Conservation (phyloP, 306 rosid species). For the Gillenia trifoliata region DNA sequence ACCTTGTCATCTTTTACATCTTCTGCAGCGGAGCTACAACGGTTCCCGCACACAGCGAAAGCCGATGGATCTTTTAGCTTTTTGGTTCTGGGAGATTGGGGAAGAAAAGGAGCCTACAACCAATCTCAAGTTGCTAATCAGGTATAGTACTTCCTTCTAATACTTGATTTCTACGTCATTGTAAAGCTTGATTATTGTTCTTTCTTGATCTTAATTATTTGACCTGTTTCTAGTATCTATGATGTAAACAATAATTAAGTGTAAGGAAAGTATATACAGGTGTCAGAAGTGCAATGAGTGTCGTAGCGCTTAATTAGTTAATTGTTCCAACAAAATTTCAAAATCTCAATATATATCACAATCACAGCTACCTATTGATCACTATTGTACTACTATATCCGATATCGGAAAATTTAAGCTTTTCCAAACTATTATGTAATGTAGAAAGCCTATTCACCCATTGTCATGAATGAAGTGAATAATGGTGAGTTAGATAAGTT, state of each 20-base stretch:
- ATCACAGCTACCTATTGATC: too few species aligned
- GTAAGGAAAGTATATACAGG: background rate
- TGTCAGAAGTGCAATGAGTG: background rate
- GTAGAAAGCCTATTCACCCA: too few species aligned
- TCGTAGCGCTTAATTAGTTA: background rate
- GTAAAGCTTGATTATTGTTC: too few species aligned
- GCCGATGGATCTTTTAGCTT: conserved; percentile 37
- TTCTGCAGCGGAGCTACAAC: conserved; percentile 21
- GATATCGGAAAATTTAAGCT: too few species aligned
- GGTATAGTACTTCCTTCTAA: conserved; percentile 21
- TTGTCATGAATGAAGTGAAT: too few species aligned
- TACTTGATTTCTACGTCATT: background rate
- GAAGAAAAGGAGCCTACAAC: conserved; percentile 55
- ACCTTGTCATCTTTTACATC: background rate
- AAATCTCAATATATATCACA: background rate
- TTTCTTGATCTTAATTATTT: too few species aligned
- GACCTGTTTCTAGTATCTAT: too few species aligned
- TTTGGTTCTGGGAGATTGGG: conserved; percentile 75
- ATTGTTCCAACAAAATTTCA: background rate
- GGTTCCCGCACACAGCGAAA: conserved; percentile 25
- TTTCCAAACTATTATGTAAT: too few species aligned
- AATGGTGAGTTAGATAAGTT: too few species aligned
- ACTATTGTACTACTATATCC: too few species aligned
- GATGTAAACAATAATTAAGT: background rate
- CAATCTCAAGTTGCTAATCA: conserved; percentile 61